Conservation (phyloP, 208 protist species). For the Leptomonas seymouri region DNA sequence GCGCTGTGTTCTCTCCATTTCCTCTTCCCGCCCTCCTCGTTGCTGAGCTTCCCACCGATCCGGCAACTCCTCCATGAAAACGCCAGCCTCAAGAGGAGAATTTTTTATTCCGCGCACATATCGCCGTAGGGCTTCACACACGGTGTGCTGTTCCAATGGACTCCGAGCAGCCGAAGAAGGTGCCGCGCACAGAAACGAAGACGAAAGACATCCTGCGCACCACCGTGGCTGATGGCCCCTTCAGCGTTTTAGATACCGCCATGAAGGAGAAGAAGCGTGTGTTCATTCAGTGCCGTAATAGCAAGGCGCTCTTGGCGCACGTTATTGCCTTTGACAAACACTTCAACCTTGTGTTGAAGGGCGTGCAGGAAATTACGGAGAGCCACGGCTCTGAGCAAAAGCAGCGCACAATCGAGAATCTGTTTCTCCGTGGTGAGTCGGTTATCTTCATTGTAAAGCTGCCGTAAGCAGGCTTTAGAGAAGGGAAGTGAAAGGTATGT, state of each 20-base stretch:
- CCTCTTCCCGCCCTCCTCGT: too few species aligned
- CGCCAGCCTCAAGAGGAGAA: too few species aligned
- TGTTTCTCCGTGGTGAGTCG: conserved; percentile 99
- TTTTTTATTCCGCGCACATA: not conserved
- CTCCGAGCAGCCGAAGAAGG: conserved; percentile 32
- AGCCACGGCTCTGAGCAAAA: conserved; percentile 95
- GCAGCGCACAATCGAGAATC: conserved; percentile 95
- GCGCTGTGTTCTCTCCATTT: too few species aligned
- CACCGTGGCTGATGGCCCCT: conserved; percentile 69
- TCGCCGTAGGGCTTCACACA: not conserved
- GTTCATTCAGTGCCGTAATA: conserved; percentile 99
- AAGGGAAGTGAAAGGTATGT: not conserved
- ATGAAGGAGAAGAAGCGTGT: conserved; percentile 91
- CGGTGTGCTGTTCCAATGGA: conserved; percentile 18
- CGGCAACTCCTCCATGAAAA: too few species aligned
- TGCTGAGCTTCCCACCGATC: too few species aligned
- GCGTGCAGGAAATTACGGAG: conserved; percentile 76
- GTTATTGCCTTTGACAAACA: conserved; percentile 99
- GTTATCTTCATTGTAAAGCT: conserved; percentile 99
- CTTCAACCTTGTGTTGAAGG: conserved; percentile 99
- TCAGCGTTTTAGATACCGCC: conserved; percentile 79
- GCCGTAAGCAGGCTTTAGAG: conserved; percentile 34
- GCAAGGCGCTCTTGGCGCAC: conserved; percentile 98
- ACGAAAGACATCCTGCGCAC: conserved; percentile 70
- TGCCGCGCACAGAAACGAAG: conserved; percentile 32